Percentiles rank a stretch among this genome's conserved stretches.
Evolutionary conservation across 2,329 filamentous ascomycete genomes (phyloP).

Genomic region (Purpureocillium lavendulum): DNA sequence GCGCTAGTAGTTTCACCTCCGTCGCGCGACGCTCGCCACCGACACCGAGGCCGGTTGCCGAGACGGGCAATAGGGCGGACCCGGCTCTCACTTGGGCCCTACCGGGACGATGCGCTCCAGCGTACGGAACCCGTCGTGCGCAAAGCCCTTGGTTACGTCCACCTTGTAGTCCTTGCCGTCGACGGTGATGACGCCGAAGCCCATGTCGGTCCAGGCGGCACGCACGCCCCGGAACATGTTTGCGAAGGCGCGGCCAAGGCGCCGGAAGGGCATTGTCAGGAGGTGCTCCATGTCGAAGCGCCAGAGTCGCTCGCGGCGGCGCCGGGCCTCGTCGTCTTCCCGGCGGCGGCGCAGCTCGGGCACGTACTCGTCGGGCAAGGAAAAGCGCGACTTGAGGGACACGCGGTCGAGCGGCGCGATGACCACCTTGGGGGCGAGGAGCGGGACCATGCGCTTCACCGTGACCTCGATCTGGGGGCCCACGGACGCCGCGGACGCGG

Average conservation of each 20-base stretch:
- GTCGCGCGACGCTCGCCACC: no score
- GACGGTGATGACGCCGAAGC: slow-evolving; percentile 43
- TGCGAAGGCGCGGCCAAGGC: slow-evolving; percentile 31
- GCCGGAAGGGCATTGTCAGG: slow-evolving; percentile 49
- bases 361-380: slow-evolving; percentile 27
- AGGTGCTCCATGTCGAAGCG: slow-evolving; percentile 39
- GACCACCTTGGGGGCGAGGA: slow-evolving; percentile 34
- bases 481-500: slow-evolving; percentile 8
- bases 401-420: slow-evolving; percentile 25
- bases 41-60: no score
- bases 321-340: slow-evolving; percentile 28
- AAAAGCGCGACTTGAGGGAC: slow-evolving; percentile 27
- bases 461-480: slow-evolving; percentile 43
- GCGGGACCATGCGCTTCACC: slow-evolving; percentile 40
- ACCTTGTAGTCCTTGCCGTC: slow-evolving; percentile 45
- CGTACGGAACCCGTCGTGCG: slow-evolving; percentile 49
- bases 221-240: slow-evolving; percentile 35
- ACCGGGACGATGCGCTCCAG: slow-evolving; percentile 45
- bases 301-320: slow-evolving; percentile 31
- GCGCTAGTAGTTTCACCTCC: no score
- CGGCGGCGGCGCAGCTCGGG: slow-evolving; percentile 24
- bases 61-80: no score
- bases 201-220: slow-evolving; percentile 46
- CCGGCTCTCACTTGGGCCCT: slow-evolving; percentile 8
- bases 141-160: slow-evolving; percentile 48